Conservation (phyloP, 768 basidiomycete genomes). For the Tulasnella sp. region DNA sequence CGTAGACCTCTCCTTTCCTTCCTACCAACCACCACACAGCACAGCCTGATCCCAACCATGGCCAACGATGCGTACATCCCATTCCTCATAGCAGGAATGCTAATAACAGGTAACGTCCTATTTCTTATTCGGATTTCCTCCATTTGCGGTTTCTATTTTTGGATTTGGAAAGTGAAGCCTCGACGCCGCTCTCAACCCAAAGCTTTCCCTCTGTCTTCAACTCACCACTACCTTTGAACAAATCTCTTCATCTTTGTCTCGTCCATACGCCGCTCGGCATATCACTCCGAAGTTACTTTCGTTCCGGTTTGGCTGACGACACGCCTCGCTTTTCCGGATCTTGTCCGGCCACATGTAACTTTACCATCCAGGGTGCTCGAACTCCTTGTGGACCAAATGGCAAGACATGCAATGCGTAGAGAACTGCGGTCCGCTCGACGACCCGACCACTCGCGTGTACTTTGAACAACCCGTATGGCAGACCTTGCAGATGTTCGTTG, state of each 20-base stretch:
- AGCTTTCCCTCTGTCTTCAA: not conserved
- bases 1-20: not conserved
- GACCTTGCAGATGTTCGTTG: slow-evolving; percentile 70
- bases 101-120: slow-evolving; percentile 51
- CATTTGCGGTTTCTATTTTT: not conserved
- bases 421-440: slow-evolving; percentile 56
- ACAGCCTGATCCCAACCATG: slow-evolving; percentile 32
- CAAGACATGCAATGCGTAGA: slow-evolving; percentile 99
- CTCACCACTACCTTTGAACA: not conserved
- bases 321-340: not conserved
- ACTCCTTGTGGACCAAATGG: slow-evolving; percentile 75
- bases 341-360: not conserved
- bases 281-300: not conserved
- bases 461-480: slow-evolving; percentile 97
- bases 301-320: not conserved
- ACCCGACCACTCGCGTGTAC: slow-evolving; percentile 50
- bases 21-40: not conserved
- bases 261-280: not conserved
- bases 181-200: slow-evolving; percentile 18
- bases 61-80: slow-evolving; percentile 56
- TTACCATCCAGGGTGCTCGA: slow-evolving; percentile 30
- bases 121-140: not conserved
- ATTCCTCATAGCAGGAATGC: slow-evolving; percentile 83
- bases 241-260: not conserved
- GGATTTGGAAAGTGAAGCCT: not conserved